These are phyloP conservation scores for Tylopilus microsporus DNA, from an alignment of 1,284 basidiomycete species.

Conservation along the genomic window DNA sequence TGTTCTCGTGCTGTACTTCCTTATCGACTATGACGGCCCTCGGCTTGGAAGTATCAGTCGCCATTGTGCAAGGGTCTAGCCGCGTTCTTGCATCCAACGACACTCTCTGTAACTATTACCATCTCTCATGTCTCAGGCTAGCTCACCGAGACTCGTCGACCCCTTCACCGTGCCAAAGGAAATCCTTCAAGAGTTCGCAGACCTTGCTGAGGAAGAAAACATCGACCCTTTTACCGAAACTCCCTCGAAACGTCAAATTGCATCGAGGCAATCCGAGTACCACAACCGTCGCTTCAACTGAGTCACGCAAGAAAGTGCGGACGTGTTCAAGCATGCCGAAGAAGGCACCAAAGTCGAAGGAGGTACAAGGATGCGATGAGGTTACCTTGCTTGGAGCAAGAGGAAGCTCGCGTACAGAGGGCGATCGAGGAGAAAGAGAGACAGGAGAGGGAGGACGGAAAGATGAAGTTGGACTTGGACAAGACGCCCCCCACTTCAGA, in stretches of 20 bases:
- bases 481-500: slow-evolving; percentile 81
- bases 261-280: slow-evolving; percentile 91
- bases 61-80: too few relatives aligned
- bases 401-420: slow-evolving; percentile 80
- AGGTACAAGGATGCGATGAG: slow-evolving; percentile 77
- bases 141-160: slow-evolving; percentile 66
- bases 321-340: slow-evolving; percentile 67
- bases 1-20: too few relatives aligned
- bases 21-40: too few relatives aligned
- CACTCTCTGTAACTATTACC: slow-evolving; percentile 20
- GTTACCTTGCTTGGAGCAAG: slow-evolving; percentile 84
- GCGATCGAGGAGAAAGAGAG: too few relatives aligned
- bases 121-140: slow-evolving; percentile 39
- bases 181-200: slow-evolving; percentile 89
- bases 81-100: too few relatives aligned
- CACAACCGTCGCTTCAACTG: slow-evolving; percentile 89
- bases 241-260: slow-evolving; percentile 89
- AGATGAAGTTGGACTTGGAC: slow-evolving; percentile 80
- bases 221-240: slow-evolving; percentile 92
- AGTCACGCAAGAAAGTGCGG: slow-evolving; percentile 69
- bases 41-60: too few relatives aligned
- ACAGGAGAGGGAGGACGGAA: slow-evolving; percentile 77
- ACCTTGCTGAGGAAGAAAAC: slow-evolving; percentile 87
- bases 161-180: slow-evolving; percentile 92
- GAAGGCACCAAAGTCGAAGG: slow-evolving; percentile 63